phyloP scores from a whole-genome alignment of 2,329 filamentous ascomycete genomes.

The Phaeosphaeria sp. region DNA sequence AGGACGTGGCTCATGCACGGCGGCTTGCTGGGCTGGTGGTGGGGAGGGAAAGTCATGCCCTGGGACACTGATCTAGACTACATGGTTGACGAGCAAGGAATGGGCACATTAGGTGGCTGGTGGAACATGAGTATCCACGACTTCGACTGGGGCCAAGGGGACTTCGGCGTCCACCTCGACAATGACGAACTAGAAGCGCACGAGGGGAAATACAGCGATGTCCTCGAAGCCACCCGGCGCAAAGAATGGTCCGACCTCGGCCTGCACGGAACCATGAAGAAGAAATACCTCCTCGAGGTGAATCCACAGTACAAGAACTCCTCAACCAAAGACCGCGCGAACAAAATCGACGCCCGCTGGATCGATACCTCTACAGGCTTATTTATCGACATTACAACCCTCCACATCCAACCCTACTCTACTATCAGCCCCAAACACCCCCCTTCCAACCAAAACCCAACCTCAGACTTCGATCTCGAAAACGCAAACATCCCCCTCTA shows the following conservation, averaged over 20 bases:
- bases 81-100: constrained; percentile 62
- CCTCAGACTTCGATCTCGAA: not conserved
- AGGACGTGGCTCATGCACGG: constrained; percentile 72
- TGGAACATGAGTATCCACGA: constrained; percentile 69
- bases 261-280: constrained; percentile 7
- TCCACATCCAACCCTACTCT: constrained; percentile 53
- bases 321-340: constrained; percentile 55
- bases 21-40: constrained; percentile 68
- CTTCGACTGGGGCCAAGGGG: constrained; percentile 6
- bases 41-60: constrained; percentile 66
- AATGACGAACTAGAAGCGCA: not conserved
- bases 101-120: constrained; percentile 63
- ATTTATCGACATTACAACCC: constrained; percentile 68
- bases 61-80: constrained; percentile 70
- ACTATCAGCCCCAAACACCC: constrained; percentile 22
- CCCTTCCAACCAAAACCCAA: not conserved
- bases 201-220: constrained; percentile 32
- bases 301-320: constrained; percentile 62
- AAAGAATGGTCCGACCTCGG: too few relatives aligned
- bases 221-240: too few relatives aligned
- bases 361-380: constrained; percentile 66
- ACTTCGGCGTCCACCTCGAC: not conserved
- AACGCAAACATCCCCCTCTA: constrained; percentile 14
- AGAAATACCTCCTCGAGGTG: constrained; percentile 63
- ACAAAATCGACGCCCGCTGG: constrained; percentile 68